phyloP scores from a whole-genome alignment of 768 basidiomycete species.

The Plicaturopsis crispa region DNA sequence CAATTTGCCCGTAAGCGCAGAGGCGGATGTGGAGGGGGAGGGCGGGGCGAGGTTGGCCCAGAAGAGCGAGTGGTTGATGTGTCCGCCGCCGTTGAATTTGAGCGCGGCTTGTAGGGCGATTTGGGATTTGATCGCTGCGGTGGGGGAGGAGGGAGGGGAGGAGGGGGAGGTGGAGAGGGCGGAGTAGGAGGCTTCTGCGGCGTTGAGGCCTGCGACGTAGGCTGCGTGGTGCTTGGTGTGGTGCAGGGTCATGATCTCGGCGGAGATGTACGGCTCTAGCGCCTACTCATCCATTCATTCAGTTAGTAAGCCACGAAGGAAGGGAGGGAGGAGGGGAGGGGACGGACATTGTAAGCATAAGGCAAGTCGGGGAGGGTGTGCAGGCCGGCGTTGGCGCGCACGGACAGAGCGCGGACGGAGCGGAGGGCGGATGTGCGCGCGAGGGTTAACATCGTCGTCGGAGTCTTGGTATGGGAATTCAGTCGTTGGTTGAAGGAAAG shows the following conservation, averaged over 20 bases:
- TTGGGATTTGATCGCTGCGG: no score
- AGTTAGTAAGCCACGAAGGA: slow-evolving; percentile 10
- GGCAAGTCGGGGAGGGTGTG: slow-evolving; percentile 69
- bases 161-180: slow-evolving; percentile 52
- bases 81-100: slow-evolving; percentile 98
- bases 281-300: slow-evolving; percentile 35
- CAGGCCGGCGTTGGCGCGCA: no score
- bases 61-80: slow-evolving; percentile 94
- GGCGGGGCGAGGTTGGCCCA: slow-evolving; percentile 93
- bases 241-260: slow-evolving; percentile 91
- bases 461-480: no score
- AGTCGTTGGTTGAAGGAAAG: no score
- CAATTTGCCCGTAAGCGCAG: slow-evolving; percentile 57
- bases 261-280: slow-evolving; percentile 87
- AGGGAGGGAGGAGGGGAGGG: not conserved
- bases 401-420: no score
- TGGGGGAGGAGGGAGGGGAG: no score
- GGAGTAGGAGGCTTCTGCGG: slow-evolving; percentile 80
- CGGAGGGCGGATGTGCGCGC: no score
- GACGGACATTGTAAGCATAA: slow-evolving; percentile 67
- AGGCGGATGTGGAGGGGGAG: slow-evolving; percentile 11
- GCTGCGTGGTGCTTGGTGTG: slow-evolving; percentile 89
- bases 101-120: slow-evolving; percentile 87
- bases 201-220: slow-evolving; percentile 92
- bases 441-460: no score